phyloP scores from a whole-genome alignment of 495 filamentous ascomycete species.

The Podospora anserina region DNA sequence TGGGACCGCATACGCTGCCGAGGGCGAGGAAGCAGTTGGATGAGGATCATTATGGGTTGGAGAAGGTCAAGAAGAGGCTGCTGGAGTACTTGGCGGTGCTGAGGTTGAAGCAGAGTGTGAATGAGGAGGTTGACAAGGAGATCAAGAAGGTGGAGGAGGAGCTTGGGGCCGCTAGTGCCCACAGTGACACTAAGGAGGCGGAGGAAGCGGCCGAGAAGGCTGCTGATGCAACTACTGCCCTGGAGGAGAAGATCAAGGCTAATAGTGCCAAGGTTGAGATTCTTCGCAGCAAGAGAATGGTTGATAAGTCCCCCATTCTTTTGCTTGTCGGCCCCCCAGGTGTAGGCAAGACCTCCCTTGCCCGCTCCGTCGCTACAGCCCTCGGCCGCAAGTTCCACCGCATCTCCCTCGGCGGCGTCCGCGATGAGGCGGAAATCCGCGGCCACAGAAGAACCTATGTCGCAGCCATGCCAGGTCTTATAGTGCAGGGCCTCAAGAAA shows the following conservation, averaged over 20 bases:
- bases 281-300: slow-evolving; percentile 69
- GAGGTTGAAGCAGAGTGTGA: slow-evolving; percentile 86
- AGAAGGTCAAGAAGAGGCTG: slow-evolving; percentile 95
- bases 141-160: slow-evolving; percentile 66
- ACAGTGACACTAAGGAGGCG: slow-evolving; percentile 22
- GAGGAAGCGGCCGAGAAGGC: slow-evolving; percentile 12
- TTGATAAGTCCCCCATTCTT: slow-evolving; percentile 94
- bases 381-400: slow-evolving; percentile 95
- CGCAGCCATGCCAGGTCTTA: slow-evolving; percentile 94
- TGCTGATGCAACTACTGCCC: slow-evolving; percentile 26
- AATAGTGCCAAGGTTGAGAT: slow-evolving; percentile 61
- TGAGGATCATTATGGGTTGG: slow-evolving; percentile 93
- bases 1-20: slow-evolving; percentile 76
- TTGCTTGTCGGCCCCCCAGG: slow-evolving; percentile 93
- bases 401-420: slow-evolving; percentile 92
- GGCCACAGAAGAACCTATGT: slow-evolving; percentile 97
- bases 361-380: slow-evolving; percentile 87
- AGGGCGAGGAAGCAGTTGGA: slow-evolving; percentile 86
- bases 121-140: slow-evolving; percentile 72
- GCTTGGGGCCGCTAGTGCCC: slow-evolving; percentile 35
- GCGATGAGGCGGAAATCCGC: slow-evolving; percentile 95
- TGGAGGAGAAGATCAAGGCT: slow-evolving; percentile 45
- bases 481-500: slow-evolving; percentile 93
- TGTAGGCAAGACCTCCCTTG: slow-evolving; percentile 93
- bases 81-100: slow-evolving; percentile 95